Evolutionary conservation across 106 monocot genomes (phyloP).

Genomic region (Apostasia shenzhenica): DNA sequence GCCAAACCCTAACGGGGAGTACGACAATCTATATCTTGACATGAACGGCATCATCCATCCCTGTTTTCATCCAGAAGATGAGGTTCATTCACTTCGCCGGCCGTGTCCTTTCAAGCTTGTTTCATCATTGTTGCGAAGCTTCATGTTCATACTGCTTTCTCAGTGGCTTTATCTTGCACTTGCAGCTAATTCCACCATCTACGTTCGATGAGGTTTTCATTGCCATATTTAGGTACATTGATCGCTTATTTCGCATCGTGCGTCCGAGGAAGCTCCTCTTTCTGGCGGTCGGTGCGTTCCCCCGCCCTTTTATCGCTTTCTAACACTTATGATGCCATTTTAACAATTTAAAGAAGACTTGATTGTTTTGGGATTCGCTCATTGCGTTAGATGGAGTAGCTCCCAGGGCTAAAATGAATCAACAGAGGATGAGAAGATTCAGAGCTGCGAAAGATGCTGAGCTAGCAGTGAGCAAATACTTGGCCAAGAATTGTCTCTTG

Average conservation of each 20-base stretch:
- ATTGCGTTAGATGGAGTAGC: slow-evolving; percentile 48
- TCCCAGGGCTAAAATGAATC: slow-evolving; percentile 67
- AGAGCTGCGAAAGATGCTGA: slow-evolving; percentile 37
- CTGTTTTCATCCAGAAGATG: slow-evolving; percentile 54
- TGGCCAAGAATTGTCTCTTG: too few relatives aligned
- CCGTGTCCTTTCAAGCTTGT: background rate
- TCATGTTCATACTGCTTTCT: background rate
- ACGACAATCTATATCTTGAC: slow-evolving; percentile 58
- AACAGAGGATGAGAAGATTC: slow-evolving; percentile 39
- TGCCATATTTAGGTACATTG: slow-evolving; percentile 42
- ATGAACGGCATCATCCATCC: slow-evolving; percentile 66
- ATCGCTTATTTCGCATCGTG: slow-evolving; percentile 36
- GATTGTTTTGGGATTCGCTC: too few relatives aligned
- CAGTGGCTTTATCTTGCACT: background rate
- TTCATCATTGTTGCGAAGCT: background rate
- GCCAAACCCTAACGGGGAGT: slow-evolving; percentile 35
- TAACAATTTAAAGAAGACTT: too few relatives aligned
- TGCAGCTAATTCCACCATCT: slow-evolving; percentile 26
- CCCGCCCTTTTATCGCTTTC: background rate
- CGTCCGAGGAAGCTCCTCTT: slow-evolving; percentile 54
- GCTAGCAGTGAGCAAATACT: slow-evolving; percentile 16
- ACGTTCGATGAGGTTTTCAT: slow-evolving; percentile 47
- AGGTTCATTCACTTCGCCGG: slow-evolving; percentile 7
- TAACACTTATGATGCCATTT: too few relatives aligned
- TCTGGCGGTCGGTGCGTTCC: slow-evolving; percentile 41